These are phyloP conservation scores for Piromyces sp. DNA, from an alignment of 192 early-diverging fungal genomes.

Conservation along the genomic window DNA sequence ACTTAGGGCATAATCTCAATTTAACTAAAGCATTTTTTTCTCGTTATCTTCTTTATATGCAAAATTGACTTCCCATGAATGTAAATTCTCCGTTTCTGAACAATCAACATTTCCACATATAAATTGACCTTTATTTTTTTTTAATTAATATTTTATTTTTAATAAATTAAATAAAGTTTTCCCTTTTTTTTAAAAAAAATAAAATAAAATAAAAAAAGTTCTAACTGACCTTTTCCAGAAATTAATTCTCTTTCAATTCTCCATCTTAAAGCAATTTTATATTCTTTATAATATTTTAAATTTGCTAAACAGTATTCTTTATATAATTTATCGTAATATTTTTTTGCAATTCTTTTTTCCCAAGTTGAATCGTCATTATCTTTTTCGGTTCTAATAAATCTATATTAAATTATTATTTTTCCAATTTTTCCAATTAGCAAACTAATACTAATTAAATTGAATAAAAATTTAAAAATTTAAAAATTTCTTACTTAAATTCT, in stretches of 20 bases:
- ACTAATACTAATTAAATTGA: too few species aligned
- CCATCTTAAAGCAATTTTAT: conserved; percentile 55
- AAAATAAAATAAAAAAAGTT: too few species aligned
- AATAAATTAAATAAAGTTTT: too few species aligned
- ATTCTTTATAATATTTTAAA: conserved; percentile 50
- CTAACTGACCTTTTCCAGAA: conserved; percentile 36
- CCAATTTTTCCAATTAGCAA: too few species aligned
- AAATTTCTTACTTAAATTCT: background rate
- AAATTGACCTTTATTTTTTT: conserved; percentile 61
- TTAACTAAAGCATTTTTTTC: conserved; percentile 67
- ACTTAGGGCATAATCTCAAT: conserved; percentile 48
- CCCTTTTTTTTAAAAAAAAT: too few species aligned
- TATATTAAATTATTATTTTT: too few species aligned
- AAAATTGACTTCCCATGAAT: conserved; percentile 79
- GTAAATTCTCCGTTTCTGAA: conserved; percentile 13
- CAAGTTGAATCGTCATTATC: conserved; percentile 37
- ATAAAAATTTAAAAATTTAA: background rate
- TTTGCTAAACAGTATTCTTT: conserved; percentile 68
- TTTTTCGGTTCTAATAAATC: conserved; percentile 35
- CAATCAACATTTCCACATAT: conserved; percentile 47
- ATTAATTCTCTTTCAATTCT: conserved; percentile 47
- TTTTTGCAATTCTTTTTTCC: conserved; percentile 62
- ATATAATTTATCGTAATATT: conserved; percentile 71
- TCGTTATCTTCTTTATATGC: conserved; percentile 52
- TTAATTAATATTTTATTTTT: too few species aligned